Conservation (phyloP, 768 basidiomycete genomes). For the Trametes coccinea region DNA sequence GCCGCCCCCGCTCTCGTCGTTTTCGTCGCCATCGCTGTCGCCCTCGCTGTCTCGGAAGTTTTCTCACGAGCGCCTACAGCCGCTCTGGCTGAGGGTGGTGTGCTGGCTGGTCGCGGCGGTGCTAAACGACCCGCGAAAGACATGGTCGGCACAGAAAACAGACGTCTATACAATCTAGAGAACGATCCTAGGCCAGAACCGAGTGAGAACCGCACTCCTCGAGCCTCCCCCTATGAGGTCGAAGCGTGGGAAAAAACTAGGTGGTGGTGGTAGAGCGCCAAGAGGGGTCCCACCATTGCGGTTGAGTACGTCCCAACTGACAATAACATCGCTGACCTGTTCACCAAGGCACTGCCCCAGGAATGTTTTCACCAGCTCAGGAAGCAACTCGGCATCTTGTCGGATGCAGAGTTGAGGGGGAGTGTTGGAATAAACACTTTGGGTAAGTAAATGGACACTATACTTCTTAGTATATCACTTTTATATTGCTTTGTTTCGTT, state of each 20-base stretch:
- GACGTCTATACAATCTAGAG: not conserved
- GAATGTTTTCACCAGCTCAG: not conserved
- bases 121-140: not conserved
- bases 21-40: not conserved
- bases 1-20: not conserved
- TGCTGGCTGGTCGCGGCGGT: not conserved
- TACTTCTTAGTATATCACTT: not conserved
- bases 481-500: too few relatives aligned
- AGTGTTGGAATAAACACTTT: not conserved
- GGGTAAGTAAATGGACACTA: not conserved
- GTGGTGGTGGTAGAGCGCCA: constrained; percentile 6
- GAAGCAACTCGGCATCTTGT: constrained; percentile 11
- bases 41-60: not conserved
- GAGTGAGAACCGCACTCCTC: not conserved
- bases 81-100: not conserved
- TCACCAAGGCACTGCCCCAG: constrained; percentile 2
- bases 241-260: constrained; percentile 2
- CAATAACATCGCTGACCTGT: constrained; percentile 1
- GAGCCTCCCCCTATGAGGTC: constrained; percentile 4
- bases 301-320: not conserved
- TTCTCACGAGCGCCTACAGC: not conserved
- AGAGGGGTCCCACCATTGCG: not conserved
- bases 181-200: not conserved
- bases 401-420: constrained; percentile 9
- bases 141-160: not conserved